Evolutionary conservation across 2,329 filamentous ascomycete species (phyloP), one percentile per base, ranked within the genome.

Genomic region (Fusarium begoniae): DNA sequence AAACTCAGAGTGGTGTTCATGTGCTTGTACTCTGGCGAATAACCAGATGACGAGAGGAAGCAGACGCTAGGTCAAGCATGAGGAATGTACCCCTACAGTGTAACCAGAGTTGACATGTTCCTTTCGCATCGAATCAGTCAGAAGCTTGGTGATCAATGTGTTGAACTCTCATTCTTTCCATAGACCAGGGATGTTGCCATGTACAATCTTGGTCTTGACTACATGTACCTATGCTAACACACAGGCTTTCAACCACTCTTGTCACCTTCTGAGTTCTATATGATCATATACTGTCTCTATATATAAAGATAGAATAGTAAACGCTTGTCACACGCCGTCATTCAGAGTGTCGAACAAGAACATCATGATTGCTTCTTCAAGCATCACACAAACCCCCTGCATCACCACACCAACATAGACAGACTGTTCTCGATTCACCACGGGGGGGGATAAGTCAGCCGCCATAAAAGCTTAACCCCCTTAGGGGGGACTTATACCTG

Each of bases 401-500:
- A 60, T 41, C 14, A 54, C 41, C 37, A 24, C 43, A 43, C 55
- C n/a, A 32, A 26, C 22, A 37, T 55, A 37, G 35, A 47, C 47
- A 37, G 41, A 47, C 47, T 37, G 54, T 53, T 54, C 41, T 63
- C 47, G 54, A 50, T 60, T 59, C 26, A 63, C 26, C 20, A 15
- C 44, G 37, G 50, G 60, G 43, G 20, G 24, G 22, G 43, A 53
- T 38, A 38, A 24, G 66, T 57, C 50, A 41, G 55, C 63, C 45
- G 54, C 61, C 53, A 68, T 50, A 22, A 67, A 57, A 63, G 32
- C 47, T 55, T 47, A 32, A 54, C n/a, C 50, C 30, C 22, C n/a
- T n/a, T 18, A 30, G 17, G 18, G n/a, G n/a, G n/a, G n/a, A n/a
- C n/a, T 32, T 5, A 32, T 32, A 32, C 30, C 30, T 2, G 30